Percentiles rank a stretch among this genome's conserved stretches.
Conservation (phyloP, 208 protist genomes). For the Trichomonas gallinae region DNA sequence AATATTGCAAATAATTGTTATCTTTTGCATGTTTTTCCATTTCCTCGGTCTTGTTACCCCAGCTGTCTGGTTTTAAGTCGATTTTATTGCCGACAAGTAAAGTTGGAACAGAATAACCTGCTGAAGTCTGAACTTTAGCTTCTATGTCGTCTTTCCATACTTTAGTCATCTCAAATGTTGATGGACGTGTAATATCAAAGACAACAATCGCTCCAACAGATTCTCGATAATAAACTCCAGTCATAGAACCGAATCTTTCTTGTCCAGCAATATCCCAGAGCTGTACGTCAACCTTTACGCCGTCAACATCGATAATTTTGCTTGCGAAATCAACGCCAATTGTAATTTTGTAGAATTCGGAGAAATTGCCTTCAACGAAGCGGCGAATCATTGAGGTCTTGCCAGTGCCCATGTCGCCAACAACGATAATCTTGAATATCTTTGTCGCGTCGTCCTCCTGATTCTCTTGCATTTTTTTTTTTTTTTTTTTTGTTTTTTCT, state of each 20-base stretch:
- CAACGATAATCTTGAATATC: neutral
- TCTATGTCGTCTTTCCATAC: conserved; percentile 26
- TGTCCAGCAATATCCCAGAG: conserved; percentile 21
- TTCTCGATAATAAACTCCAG: conserved; percentile 8
- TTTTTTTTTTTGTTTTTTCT: no score
- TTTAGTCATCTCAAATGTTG: conserved; percentile 23
- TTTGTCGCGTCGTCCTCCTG: neutral
- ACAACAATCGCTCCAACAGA: conserved; percentile 24
- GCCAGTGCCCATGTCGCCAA: conserved; percentile 1
- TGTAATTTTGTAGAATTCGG: neutral
- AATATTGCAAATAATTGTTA: neutral
- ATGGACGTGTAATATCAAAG: conserved; percentile 15
- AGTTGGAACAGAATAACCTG: neutral
- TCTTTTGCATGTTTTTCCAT: neutral
- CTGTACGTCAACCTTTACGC: neutral
- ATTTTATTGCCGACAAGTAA: conserved; percentile 26
- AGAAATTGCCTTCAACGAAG: neutral
- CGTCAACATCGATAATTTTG: neutral
- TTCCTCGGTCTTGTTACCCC: neutral
- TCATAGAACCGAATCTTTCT: neutral
- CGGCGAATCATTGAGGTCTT: neutral
- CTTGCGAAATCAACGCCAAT: conserved; percentile 20
- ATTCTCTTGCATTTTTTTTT: neutral
- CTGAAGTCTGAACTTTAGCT: conserved; percentile 9
- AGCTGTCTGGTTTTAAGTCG: neutral